Evolutionary conservation across 129 eudicot species (phyloP).

Genomic region (Saussurea involucrata): DNA sequence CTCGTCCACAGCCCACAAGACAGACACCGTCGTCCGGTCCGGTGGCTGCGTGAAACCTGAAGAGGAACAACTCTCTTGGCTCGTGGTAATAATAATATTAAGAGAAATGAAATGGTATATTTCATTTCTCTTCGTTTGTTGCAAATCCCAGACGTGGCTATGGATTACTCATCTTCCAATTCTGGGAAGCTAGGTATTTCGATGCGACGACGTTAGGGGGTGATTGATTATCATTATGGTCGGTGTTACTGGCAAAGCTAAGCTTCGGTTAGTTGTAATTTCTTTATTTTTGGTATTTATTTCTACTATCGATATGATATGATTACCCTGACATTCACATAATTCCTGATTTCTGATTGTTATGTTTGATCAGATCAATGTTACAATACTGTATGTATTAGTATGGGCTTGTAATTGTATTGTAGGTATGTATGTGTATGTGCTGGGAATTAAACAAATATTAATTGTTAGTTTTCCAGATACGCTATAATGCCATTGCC

Average conservation of each 20-base stretch:
- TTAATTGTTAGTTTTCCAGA: background rate
- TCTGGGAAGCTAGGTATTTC: conserved; percentile 31
- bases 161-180: conserved; percentile 27
- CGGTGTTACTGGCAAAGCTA: conserved; percentile 84
- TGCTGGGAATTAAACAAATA: background rate
- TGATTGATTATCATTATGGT: conserved; percentile 54
- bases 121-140: conserved; percentile 8
- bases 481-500: background rate
- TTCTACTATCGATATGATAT: background rate
- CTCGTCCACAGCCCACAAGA: too few relatives aligned
- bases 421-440: too few relatives aligned
- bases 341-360: background rate
- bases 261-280: conserved; percentile 53
- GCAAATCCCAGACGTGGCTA: conserved; percentile 14
- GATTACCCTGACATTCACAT: background rate
- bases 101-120: too few relatives aligned
- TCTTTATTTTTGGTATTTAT: background rate
- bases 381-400: background rate
- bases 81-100: too few relatives aligned
- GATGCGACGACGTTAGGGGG: conserved; percentile 42
- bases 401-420: background rate
- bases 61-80: too few relatives aligned
- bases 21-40: too few relatives aligned
- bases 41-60: too few relatives aligned
- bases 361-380: background rate